Evolutionary conservation across 2,329 filamentous ascomycete genomes (phyloP).

Genomic region (Neonectria punicea): DNA sequence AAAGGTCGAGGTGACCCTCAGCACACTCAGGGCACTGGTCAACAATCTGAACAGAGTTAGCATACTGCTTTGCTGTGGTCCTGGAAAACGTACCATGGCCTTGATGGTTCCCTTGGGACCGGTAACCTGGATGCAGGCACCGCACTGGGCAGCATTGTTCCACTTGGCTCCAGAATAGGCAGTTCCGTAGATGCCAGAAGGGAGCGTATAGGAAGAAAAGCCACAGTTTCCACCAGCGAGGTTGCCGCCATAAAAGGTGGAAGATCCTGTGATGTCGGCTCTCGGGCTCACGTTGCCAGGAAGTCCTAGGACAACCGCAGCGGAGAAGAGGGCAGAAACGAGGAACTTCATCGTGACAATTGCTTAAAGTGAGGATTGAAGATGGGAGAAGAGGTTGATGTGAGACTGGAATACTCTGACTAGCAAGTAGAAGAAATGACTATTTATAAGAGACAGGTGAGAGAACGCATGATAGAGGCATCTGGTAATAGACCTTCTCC

Average conservation of each 20-base stretch:
- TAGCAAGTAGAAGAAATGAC: background rate
- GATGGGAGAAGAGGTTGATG: background rate
- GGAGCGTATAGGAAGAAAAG: slow-evolving; percentile 71
- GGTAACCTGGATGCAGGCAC: slow-evolving; percentile 69
- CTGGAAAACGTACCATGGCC: slow-evolving; percentile 65
- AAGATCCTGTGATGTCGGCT: slow-evolving; percentile 6
- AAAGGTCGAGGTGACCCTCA: slow-evolving; percentile 56
- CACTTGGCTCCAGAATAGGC: slow-evolving; percentile 70
- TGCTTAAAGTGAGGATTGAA: background rate
- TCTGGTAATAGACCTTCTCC: background rate
- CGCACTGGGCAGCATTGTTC: slow-evolving; percentile 66
- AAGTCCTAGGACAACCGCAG: slow-evolving; percentile 38
- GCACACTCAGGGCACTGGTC: slow-evolving; percentile 57
- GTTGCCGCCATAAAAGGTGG: slow-evolving; percentile 66
- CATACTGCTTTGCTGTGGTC: background rate
- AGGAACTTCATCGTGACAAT: slow-evolving; percentile 40
- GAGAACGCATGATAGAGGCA: background rate
- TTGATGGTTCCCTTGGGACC: slow-evolving; percentile 67
- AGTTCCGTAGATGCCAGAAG: slow-evolving; percentile 67
- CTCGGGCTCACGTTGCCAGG: slow-evolving; percentile 10
- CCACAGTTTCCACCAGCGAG: slow-evolving; percentile 70
- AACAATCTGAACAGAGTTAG: slow-evolving; percentile 49
- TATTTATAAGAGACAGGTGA: slow-evolving; percentile 2
- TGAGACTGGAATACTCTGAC: background rate
- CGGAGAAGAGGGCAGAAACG: slow-evolving; percentile 36